These are phyloP conservation scores for Dioscorea zingiberensis DNA, from an alignment of 106 monocot genomes.

Conservation along the genomic window DNA sequence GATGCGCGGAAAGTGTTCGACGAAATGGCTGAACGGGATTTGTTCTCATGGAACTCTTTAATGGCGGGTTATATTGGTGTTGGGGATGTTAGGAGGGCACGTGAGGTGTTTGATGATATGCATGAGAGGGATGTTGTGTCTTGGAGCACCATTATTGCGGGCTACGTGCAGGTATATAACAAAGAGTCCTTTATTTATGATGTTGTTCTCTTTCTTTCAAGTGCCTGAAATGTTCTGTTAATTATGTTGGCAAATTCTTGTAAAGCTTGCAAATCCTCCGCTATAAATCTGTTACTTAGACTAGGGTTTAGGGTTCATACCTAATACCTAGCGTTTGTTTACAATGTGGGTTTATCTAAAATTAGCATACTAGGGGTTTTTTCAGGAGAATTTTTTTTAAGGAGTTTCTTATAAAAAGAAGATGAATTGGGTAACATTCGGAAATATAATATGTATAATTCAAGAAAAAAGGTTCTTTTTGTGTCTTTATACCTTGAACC, in stretches of 20 bases:
- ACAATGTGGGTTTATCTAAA: neutral
- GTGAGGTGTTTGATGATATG: slow-evolving; percentile 42
- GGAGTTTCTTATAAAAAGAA: neutral
- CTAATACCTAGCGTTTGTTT: neutral
- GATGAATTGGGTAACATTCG: neutral
- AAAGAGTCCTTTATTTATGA: neutral
- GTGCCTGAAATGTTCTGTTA: neutral
- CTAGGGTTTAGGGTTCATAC: neutral
- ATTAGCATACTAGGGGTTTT: neutral
- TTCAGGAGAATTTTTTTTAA: neutral
- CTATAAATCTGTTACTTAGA: no score
- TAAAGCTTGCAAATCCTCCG: no score
- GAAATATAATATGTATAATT: no score
- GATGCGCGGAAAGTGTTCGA: slow-evolving; percentile 36
- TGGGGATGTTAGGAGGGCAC: slow-evolving; percentile 16
- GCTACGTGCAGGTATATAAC: slow-evolving; percentile 33
- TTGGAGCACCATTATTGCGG: slow-evolving; percentile 46
- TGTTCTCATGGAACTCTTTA: slow-evolving; percentile 45
- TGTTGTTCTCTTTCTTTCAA: neutral
- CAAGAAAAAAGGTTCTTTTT: no score
- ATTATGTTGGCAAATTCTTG: neutral
- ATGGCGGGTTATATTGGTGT: slow-evolving; percentile 21
- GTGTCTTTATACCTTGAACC: no score
- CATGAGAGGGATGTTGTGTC: slow-evolving; percentile 38
- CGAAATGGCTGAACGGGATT: slow-evolving; percentile 17